These are phyloP conservation scores for Rhododendron molle DNA, from an alignment of 148 eudicot species.

Conservation along the genomic window DNA sequence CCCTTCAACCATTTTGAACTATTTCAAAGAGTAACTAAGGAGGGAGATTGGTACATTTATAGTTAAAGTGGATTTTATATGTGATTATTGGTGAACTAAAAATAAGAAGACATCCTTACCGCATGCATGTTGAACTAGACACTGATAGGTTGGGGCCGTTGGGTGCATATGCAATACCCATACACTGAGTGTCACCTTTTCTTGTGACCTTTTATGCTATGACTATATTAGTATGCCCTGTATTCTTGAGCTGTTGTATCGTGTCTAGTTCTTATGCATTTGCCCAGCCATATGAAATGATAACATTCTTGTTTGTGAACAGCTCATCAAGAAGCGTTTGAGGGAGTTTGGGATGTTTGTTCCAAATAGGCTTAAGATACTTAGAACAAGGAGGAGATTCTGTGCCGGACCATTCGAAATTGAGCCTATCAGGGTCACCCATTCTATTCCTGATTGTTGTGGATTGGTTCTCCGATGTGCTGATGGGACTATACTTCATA, in stretches of 20 bases:
- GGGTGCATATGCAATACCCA: not conserved
- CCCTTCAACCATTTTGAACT: not conserved
- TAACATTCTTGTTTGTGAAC: constrained; percentile 23
- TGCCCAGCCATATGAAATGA: not conserved
- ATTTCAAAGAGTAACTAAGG: not conserved
- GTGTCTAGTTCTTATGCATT: not conserved
- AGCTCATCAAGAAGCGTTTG: constrained; percentile 91
- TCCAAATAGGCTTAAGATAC: constrained; percentile 82
- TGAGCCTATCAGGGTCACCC: constrained; percentile 93
- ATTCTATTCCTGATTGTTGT: constrained; percentile 97
- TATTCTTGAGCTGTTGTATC: not conserved
- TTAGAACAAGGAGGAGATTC: constrained; percentile 65
- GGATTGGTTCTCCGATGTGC: constrained; percentile 94
- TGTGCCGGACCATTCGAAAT: constrained; percentile 93
- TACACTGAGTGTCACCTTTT: not conserved
- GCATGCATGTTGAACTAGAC: not conserved
- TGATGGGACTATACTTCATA: constrained; percentile 95
- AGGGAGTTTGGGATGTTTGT: constrained; percentile 91
- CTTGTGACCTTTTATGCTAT: not conserved
- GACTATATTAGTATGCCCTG: not conserved
- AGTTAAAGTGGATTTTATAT: not conserved
- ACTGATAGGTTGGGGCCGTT: not conserved
- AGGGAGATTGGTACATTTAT: not conserved
- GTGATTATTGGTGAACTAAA: not conserved
- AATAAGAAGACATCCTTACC: not conserved